These are phyloP conservation scores for Pecoramyces ruminantium DNA, from an alignment of 192 early-diverging fungal species.

Conservation along the genomic window DNA sequence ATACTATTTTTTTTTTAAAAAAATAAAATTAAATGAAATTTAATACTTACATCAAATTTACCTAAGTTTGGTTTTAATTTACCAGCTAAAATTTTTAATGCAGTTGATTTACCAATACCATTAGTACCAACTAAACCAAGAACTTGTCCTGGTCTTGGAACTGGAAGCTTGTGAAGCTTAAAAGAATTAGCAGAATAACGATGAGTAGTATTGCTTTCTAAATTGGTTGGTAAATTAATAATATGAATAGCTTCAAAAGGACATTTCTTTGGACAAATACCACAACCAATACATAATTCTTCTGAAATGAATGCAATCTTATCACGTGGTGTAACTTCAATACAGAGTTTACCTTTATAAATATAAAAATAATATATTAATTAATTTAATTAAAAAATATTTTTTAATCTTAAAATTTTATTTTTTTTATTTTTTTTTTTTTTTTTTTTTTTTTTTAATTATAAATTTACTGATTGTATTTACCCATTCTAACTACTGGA, in stretches of 20 bases:
- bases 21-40: too few species aligned
- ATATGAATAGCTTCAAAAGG: conserved; percentile 94
- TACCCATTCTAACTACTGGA: conserved; percentile 93
- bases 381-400: too few species aligned
- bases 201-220: conserved; percentile 86
- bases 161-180: conserved; percentile 91
- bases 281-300: conserved; percentile 92
- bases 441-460: too few species aligned
- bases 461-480: conserved; percentile 10
- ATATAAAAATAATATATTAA: too few species aligned
- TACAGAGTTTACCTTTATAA: conserved; percentile 83
- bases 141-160: conserved; percentile 90
- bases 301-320: conserved; percentile 92
- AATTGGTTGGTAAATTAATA: conserved; percentile 91
- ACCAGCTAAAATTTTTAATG: conserved; percentile 83
- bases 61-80: conserved; percentile 95
- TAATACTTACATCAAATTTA: conserved; percentile 31
- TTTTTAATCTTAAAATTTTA: too few species aligned
- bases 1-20: too few species aligned
- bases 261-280: conserved; percentile 94
- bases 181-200: conserved; percentile 93
- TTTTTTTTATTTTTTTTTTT: too few species aligned
- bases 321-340: conserved; percentile 67
- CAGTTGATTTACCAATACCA: conserved; percentile 83
- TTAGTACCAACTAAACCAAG: conserved; percentile 95